Evolutionary conservation across 208 protist species (phyloP), one percentile per base, ranked within the genome.

Genomic region (Acanthamoeba lenticulata): DNA sequence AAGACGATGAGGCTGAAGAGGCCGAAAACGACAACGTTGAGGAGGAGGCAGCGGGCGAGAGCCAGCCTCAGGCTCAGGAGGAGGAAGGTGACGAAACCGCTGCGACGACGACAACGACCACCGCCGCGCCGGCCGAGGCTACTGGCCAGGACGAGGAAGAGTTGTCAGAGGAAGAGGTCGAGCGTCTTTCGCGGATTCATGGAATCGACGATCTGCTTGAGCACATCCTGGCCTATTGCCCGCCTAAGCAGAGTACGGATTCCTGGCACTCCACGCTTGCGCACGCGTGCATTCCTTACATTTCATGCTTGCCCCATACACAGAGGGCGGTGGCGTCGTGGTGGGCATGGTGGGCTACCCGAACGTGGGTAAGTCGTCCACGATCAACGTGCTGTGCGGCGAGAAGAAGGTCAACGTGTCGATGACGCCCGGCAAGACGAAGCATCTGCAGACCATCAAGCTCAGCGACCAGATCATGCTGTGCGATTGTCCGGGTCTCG

Each of bases 301-400:
- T n/a, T n/a, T n/a, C n/a, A n/a, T n/a, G n/a, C n/a, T n/a, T n/a
- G n/a, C n/a, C n/a, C n/a, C n/a, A n/a, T n/a, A n/a, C 7, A 24
- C 42, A 88, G 79, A 88, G 79, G 47, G 47, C 4, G 79, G 79
- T 27, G 45, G 47, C 7, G 57, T 60, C 45, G 40, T 69, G 36
- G 97, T 99, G 1, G 99, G 99, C 49, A 95, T 99, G 42, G 98
- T 99, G 15, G 99, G 99, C 11, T 99, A 99, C 97, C 99, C 99
- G 1, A 99, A 99, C 96, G 99, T 99, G 42, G 99, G 99, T 89
- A 99, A 99, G 97, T 98, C 97, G 6, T 99, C 97, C 36, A 99
- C 99, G 0, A 99, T 99, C 94, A 99, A 99, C 97, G 98, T 98
- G 0, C 97, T 99, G 44, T 97, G 98, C 69, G 97, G 97, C 45